Evolutionary conservation across 106 monocot species (phyloP).

Genomic region (Cymbidium sinense): DNA sequence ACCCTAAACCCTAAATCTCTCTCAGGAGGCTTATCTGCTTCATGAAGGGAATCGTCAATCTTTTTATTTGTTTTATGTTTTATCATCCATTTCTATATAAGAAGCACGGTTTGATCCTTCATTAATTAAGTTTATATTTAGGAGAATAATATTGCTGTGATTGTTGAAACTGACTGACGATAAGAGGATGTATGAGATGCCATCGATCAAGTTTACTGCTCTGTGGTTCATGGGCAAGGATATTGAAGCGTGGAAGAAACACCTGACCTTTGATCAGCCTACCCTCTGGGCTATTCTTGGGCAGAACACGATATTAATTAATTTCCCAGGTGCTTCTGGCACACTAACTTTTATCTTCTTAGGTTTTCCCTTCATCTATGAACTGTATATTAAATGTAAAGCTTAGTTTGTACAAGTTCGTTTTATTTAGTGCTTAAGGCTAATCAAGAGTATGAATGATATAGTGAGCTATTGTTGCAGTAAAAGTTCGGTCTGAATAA

Average conservation of each 20-base stretch:
- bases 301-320: slow-evolving; percentile 47
- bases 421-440: no score
- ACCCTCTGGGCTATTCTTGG: slow-evolving; percentile 75
- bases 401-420: no score
- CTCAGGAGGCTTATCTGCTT: slow-evolving; percentile 57
- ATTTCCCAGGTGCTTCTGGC: no score
- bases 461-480: no score
- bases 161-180: slow-evolving; percentile 86
- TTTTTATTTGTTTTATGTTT: background rate
- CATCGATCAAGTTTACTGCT: slow-evolving; percentile 75
- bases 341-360: no score
- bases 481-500: no score
- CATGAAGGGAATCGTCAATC: slow-evolving; percentile 60
- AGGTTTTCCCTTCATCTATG: no score
- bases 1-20: no score
- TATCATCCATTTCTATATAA: background rate
- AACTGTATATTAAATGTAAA: no score
- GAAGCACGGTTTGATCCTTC: background rate
- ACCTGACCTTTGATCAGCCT: slow-evolving; percentile 83
- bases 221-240: slow-evolving; percentile 79
- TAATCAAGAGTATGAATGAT: no score
- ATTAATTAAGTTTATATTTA: background rate
- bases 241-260: slow-evolving; percentile 83
- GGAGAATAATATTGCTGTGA: slow-evolving; percentile 63
- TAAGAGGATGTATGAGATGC: slow-evolving; percentile 65